Conservation (phyloP, 148 eudicot genomes). For the Heliosperma pusillum region DNA sequence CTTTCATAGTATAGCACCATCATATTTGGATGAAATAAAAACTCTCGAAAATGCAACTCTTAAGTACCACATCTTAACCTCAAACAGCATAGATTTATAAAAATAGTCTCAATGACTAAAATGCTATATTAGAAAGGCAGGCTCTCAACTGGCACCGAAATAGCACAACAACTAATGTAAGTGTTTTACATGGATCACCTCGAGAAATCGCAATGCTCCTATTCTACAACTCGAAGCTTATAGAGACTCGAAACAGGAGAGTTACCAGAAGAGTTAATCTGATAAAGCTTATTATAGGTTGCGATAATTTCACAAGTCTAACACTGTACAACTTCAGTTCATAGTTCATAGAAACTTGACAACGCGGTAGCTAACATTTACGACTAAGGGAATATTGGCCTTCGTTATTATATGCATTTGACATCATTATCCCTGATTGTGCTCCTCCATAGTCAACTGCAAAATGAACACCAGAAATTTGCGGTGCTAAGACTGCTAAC, state of each 20-base stretch:
- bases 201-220: neutral
- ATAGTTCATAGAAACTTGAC: slow-evolving; percentile 10
- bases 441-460: slow-evolving; percentile 28
- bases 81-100: no score
- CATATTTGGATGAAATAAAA: no score
- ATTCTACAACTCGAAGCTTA: slow-evolving; percentile 7
- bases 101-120: no score
- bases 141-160: neutral
- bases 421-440: slow-evolving; percentile 10
- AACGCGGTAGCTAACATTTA: neutral
- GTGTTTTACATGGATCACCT: neutral
- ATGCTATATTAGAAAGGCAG: neutral
- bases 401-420: slow-evolving; percentile 10
- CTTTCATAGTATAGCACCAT: no score
- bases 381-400: slow-evolving; percentile 14
- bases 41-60: no score
- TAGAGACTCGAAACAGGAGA: neutral
- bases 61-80: no score
- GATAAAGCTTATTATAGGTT: neutral
- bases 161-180: neutral
- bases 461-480: neutral
- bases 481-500: neutral
- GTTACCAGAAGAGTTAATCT: neutral
- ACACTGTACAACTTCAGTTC: slow-evolving; percentile 23
- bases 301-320: neutral